phyloP scores from a whole-genome alignment of 1,284 basidiomycete genomes.

The Cerrena zonata region DNA sequence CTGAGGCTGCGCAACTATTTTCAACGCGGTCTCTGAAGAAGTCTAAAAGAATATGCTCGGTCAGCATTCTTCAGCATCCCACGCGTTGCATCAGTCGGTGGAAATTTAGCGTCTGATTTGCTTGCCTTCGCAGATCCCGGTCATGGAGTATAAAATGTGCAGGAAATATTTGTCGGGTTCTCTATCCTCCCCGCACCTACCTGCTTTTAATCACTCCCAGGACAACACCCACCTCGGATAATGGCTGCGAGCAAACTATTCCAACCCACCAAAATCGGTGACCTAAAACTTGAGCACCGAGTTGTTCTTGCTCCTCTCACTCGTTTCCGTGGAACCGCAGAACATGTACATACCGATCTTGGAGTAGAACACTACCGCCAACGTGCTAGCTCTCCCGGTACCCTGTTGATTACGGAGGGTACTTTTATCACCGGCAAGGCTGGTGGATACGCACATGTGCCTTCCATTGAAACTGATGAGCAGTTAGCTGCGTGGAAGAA shows the following conservation, averaged over 20 bases:
- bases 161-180: too few species aligned
- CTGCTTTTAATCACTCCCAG: too few species aligned
- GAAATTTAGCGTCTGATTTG: too few species aligned
- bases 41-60: too few species aligned
- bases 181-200: too few species aligned
- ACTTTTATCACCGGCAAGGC: conserved; percentile 35
- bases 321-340: conserved; percentile 23
- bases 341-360: conserved; percentile 20
- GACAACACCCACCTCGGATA: too few species aligned
- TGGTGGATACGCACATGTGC: conserved; percentile 30
- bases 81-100: too few species aligned
- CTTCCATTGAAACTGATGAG: conserved; percentile 35
- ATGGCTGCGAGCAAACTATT: conserved; percentile 32
- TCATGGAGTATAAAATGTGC: too few species aligned
- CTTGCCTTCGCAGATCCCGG: too few species aligned
- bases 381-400: conserved; percentile 35
- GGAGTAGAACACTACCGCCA: conserved; percentile 41
- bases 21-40: too few species aligned
- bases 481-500: conserved; percentile 42
- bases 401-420: conserved; percentile 42
- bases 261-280: conserved; percentile 36
- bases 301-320: conserved; percentile 43
- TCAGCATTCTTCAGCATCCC: too few species aligned
- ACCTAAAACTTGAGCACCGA: conserved; percentile 34
- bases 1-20: too few species aligned